A percentile compares a stretch with the other conserved stretches of the same genome.
These are phyloP conservation scores for Penicillium sumatraense DNA, from an alignment of 2,329 filamentous ascomycete species.

Conservation along the genomic window DNA sequence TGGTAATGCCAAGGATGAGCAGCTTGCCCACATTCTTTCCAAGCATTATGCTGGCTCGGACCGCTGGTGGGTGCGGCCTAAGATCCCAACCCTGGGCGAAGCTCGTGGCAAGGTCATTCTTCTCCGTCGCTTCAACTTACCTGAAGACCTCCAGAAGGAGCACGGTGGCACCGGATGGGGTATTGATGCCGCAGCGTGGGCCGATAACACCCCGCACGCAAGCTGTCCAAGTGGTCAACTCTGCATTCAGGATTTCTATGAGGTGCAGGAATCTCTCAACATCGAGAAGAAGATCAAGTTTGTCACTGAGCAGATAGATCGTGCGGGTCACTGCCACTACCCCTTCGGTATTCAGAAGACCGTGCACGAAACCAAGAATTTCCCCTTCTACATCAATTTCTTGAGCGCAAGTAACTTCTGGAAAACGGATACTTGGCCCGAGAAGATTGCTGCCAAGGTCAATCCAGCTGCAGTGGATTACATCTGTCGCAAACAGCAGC, in stretches of 20 bases:
- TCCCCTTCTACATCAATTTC: constrained; percentile 87
- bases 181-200: constrained; percentile 71
- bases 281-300: constrained; percentile 81
- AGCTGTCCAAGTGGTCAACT: constrained; percentile 71
- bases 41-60: constrained; percentile 67
- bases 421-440: constrained; percentile 89
- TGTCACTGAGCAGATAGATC: constrained; percentile 74
- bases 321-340: constrained; percentile 62
- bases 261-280: constrained; percentile 73
- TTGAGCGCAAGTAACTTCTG: constrained; percentile 92
- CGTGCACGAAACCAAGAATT: constrained; percentile 51
- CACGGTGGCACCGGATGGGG: constrained; percentile 59
- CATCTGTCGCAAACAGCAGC: constrained; percentile 58
- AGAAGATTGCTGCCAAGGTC: constrained; percentile 82
- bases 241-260: constrained; percentile 93
- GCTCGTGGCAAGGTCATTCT: constrained; percentile 82
- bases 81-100: constrained; percentile 77
- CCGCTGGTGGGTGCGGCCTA: constrained; percentile 78
- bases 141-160: constrained; percentile 50
- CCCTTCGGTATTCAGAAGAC: constrained; percentile 39
- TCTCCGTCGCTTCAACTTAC: constrained; percentile 76
- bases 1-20: constrained; percentile 76
- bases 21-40: constrained; percentile 74
- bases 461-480: constrained; percentile 75
- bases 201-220: constrained; percentile 83